Evolutionary conservation across 116 monocot genomes (phyloP).

Genomic region (Phalaenopsis hybrid): DNA sequence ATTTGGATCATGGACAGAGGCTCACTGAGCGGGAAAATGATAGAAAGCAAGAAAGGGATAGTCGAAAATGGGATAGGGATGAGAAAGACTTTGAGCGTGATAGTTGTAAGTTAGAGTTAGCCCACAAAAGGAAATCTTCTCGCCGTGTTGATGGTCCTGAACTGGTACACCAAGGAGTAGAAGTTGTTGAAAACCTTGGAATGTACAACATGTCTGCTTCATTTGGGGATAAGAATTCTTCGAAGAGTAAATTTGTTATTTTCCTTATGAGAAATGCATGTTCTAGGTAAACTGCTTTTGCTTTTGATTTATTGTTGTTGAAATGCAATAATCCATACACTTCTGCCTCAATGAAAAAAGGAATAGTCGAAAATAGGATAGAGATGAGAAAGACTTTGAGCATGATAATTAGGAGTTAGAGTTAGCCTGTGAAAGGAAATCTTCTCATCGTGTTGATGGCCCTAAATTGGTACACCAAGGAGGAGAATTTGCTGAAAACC

Average conservation of each 20-base stretch:
- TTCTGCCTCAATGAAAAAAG: constrained; percentile 29
- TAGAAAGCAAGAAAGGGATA: constrained; percentile 64
- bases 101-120: constrained; percentile 42
- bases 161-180: too few species aligned
- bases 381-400: constrained; percentile 69
- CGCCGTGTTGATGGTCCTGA: constrained; percentile 42
- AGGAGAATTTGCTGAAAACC: constrained; percentile 49
- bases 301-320: too few species aligned
- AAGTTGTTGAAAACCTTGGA: too few species aligned
- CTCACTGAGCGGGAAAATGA: constrained; percentile 59
- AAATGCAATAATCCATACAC: too few species aligned
- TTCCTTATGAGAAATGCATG: too few species aligned
- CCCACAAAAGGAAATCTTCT: constrained; percentile 43
- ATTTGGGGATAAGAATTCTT: too few species aligned
- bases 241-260: too few species aligned
- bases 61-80: constrained; percentile 48
- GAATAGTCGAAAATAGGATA: constrained; percentile 47
- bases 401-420: constrained; percentile 61
- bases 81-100: constrained; percentile 77
- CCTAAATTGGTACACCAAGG: constrained; percentile 40
- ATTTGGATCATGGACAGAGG: constrained; percentile 64
- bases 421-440: constrained; percentile 36
- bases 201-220: too few species aligned
- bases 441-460: constrained; percentile 45
- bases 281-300: too few species aligned